Conservation (phyloP, 1,284 basidiomycete genomes). For the Xanthoconium separans region DNA sequence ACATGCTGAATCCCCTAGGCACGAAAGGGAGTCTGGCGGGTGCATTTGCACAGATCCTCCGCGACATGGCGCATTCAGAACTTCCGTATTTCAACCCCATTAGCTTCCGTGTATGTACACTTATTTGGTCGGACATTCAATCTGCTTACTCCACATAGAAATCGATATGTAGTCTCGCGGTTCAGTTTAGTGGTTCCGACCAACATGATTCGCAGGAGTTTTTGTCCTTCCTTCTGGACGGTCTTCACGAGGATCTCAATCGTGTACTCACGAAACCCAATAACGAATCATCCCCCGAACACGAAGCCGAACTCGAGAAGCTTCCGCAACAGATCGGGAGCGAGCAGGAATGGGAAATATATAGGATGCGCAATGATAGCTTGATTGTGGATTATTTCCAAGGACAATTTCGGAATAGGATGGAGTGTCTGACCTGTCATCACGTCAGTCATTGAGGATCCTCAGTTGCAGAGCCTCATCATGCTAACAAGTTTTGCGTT, state of each 20-base stretch:
- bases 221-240: conserved; percentile 91
- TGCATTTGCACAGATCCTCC: conserved; percentile 82
- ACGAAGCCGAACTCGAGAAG: conserved; percentile 86
- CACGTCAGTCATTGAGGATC: conserved; percentile 68
- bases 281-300: conserved; percentile 73
- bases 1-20: conserved; percentile 84
- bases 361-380: conserved; percentile 89
- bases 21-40: conserved; percentile 84
- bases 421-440: conserved; percentile 89
- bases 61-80: conserved; percentile 88
- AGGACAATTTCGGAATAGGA: conserved; percentile 90
- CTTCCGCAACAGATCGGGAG: conserved; percentile 89
- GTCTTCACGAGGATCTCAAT: conserved; percentile 96
- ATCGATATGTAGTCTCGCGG: conserved; percentile 83
- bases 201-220: conserved; percentile 99
- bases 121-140: neutral
- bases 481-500: conserved; percentile 7
- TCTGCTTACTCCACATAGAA: conserved; percentile 43
- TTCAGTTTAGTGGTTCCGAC: conserved; percentile 86
- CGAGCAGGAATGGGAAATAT: conserved; percentile 91
- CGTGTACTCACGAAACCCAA: conserved; percentile 79
- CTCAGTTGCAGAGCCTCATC: conserved; percentile 3
- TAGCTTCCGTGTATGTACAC: conserved; percentile 74
- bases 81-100: conserved; percentile 83
- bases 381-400: conserved; percentile 97